A percentile compares a stretch with the other conserved stretches of the same genome.
Conservation (phyloP, 148 eudicot genomes). For the Arbutus unedo region DNA sequence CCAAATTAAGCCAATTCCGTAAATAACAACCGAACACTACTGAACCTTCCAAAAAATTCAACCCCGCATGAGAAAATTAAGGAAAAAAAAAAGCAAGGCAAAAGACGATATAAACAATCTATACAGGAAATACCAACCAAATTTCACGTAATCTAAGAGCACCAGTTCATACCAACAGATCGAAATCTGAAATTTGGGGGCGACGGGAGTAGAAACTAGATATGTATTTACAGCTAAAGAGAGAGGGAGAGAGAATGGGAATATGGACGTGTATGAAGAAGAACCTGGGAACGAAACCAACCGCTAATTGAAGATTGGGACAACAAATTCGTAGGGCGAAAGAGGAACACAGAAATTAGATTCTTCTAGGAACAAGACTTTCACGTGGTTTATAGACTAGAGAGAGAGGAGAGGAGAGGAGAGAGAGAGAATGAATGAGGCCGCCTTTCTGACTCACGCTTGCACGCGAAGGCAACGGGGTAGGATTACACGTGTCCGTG, state of each 20-base stretch:
- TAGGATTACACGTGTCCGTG: constrained; percentile 17
- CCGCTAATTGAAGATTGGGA: constrained; percentile 11
- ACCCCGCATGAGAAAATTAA: background rate
- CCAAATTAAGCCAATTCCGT: background rate
- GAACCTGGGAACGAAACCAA: constrained; percentile 19
- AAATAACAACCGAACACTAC: background rate
- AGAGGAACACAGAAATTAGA: background rate
- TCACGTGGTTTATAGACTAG: background rate
- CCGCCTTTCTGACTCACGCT: constrained; percentile 9
- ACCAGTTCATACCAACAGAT: background rate
- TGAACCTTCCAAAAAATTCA: background rate
- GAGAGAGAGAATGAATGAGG: background rate
- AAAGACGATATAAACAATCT: background rate
- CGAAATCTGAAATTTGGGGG: constrained; percentile 20
- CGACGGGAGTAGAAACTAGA: background rate
- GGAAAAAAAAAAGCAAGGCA: background rate
- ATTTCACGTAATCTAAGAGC: constrained; percentile 16
- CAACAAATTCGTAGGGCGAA: background rate
- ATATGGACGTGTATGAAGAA: background rate
- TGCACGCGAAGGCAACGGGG: constrained; percentile 15
- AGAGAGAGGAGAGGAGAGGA: background rate
- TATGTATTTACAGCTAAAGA: background rate
- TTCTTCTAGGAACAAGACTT: background rate
- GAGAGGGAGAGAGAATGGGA: background rate
- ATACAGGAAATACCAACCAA: constrained; percentile 21